phyloP scores from a whole-genome alignment of 176 grass and related monocot species.

The Sorghum bicolor region Sorghum_bicolor_NCBIv3 NC_012875.2:52830501-52831000 shows the following conservation, averaged over 20 bases:
- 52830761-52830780: conserved; percentile 64
- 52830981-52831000: conserved; percentile 4
- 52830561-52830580: conserved; percentile 91
- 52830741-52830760: conserved; percentile 85
- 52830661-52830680: conserved; percentile 86
- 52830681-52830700: conserved; percentile 86
- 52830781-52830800: conserved; percentile 1
- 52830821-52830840: background rate
- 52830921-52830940: background rate
- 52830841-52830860: background rate
- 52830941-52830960: background rate
- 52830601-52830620: conserved; percentile 75
- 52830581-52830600: conserved; percentile 99
- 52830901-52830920: background rate
- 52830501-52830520: conserved; percentile 25
- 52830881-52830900: background rate
- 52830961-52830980: conserved; percentile 1
- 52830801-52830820: background rate
- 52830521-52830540: conserved; percentile 8
- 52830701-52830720: conserved; percentile 87
- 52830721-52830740: conserved; percentile 70
- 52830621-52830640: conserved; percentile 81
- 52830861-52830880: background rate
- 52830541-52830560: background rate
- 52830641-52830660: conserved; percentile 83